Evolutionary conservation across 148 eudicot species (phyloP).

Genomic region (Selenicereus undatus): DNA sequence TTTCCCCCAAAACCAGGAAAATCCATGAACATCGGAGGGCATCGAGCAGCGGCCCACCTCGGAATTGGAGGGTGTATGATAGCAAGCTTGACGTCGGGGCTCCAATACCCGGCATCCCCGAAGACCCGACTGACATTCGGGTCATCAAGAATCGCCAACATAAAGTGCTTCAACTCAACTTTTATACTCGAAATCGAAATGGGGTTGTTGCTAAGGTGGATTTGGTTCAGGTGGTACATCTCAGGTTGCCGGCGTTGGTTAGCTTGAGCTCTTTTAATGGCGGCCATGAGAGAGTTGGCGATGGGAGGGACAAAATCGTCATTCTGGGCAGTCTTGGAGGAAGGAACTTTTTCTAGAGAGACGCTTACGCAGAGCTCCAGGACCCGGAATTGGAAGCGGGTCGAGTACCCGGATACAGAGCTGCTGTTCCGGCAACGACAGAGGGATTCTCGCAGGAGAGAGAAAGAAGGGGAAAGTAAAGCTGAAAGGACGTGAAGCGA

Average conservation of each 20-base stretch:
- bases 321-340: slow-evolving; percentile 25
- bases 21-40: slow-evolving; percentile 48
- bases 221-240: slow-evolving; percentile 49
- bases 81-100: slow-evolving; percentile 61
- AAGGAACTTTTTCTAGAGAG: slow-evolving; percentile 65
- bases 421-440: slow-evolving; percentile 35
- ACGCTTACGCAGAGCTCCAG: slow-evolving; percentile 74
- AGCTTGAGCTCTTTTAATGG: slow-evolving; percentile 85
- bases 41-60: slow-evolving; percentile 23
- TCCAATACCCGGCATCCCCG: slow-evolving; percentile 87
- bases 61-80: slow-evolving; percentile 44
- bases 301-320: slow-evolving; percentile 68
- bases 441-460: slow-evolving; percentile 70
- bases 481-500: slow-evolving; percentile 87
- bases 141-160: slow-evolving; percentile 76
- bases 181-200: slow-evolving; percentile 41
- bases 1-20: slow-evolving; percentile 18
- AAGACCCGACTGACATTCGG: slow-evolving; percentile 83
- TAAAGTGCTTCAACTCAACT: slow-evolving; percentile 74
- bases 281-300: slow-evolving; percentile 91
- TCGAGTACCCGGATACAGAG: slow-evolving; percentile 43
- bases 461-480: slow-evolving; percentile 54
- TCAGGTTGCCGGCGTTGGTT: slow-evolving; percentile 90
- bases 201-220: slow-evolving; percentile 15
- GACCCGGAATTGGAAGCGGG: slow-evolving; percentile 71